Conservation (phyloP, 2,329 filamentous ascomycete species). For the Pseudocercospora vitis region DNA sequence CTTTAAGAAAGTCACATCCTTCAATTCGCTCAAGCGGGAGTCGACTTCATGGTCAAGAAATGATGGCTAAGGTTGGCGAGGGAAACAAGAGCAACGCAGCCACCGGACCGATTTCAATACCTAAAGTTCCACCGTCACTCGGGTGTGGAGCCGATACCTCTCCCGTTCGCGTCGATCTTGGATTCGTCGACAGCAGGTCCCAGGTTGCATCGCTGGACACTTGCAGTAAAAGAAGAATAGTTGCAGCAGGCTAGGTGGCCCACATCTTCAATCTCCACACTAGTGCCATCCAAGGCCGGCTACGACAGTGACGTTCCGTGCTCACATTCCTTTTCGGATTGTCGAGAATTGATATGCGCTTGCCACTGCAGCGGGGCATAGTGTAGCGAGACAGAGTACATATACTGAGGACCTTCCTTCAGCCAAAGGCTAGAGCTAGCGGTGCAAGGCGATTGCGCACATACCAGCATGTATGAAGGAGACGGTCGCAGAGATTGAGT, state of each 20-base stretch:
- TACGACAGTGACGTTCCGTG: slow-evolving; percentile 9
- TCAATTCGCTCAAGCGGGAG: too few species aligned
- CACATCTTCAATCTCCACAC: slow-evolving; percentile 20
- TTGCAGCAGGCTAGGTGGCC: neutral
- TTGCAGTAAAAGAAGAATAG: neutral
- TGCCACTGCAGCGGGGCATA: slow-evolving; percentile 6
- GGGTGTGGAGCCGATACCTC: slow-evolving; percentile 3
- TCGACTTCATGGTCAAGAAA: too few species aligned
- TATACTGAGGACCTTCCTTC: slow-evolving; percentile 1
- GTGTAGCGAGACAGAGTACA: slow-evolving; percentile 6
- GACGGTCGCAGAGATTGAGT: neutral
- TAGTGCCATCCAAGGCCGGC: slow-evolving; percentile 17
- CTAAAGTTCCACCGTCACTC: neutral
- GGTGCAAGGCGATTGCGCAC: neutral
- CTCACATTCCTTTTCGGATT: neutral
- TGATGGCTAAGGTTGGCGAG: too few species aligned
- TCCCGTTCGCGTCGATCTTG: neutral
- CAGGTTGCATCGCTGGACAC: neutral
- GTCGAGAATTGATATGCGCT: slow-evolving; percentile 9
- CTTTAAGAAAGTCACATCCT: too few species aligned
- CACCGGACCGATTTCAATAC: slow-evolving; percentile 4
- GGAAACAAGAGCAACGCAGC: neutral
- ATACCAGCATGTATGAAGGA: slow-evolving; percentile 6
- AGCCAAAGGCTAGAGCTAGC: slow-evolving; percentile 9
- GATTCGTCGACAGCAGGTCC: neutral